Evolutionary conservation across 2,329 filamentous ascomycete genomes (phyloP), one percentile per base, ranked within the genome.

Genomic region (Arthroderma sp.): DNA sequence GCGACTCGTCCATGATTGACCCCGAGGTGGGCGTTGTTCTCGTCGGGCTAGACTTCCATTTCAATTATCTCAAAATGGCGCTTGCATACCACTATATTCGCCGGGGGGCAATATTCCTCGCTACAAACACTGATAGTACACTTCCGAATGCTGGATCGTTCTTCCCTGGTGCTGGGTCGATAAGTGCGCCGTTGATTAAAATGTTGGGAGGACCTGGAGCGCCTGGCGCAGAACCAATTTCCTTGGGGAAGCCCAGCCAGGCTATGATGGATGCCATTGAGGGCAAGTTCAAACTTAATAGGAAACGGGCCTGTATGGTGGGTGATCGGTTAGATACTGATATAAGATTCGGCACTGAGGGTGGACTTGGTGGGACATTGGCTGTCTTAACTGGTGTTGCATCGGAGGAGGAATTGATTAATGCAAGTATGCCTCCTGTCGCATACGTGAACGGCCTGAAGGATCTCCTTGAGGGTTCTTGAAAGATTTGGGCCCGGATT

Each of bases 191-290:
- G 1, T 66, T 98, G 48, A 72, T 81, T 44, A 82, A 83, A 61
- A 85, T 85, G 71, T 71, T 75, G 3, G 67, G 66, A 22, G 4
- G 61, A 11, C n/a, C 31, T 33, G 40, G 30, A 4, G 31, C 29
- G 5, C 40, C 40, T 10, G 73, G 73, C 3, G 66, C 77, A 60
- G 72, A 83, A 55, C 89, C 91, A 1, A 65, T 86, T 30, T 80
- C 85, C 3, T 68, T 96, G 36, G 91, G 91, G 0, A 98, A 98
- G 68, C 91, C 91, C 3, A 94, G 86, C 61, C 87, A 94, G 69
- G 89, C 89, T 3, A 98, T 98, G 91, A 94, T 98, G 89, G 89
- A 96, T 62, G 87, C 91, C 3, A 83, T 98, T 46, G 89, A 96
- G 70, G 89, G 89, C 47, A 94, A 94, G 65, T 95, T 96, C 63